Evolutionary conservation across 1,284 basidiomycete genomes (phyloP).

Genomic region (Leucoagaricus sp.): DNA sequence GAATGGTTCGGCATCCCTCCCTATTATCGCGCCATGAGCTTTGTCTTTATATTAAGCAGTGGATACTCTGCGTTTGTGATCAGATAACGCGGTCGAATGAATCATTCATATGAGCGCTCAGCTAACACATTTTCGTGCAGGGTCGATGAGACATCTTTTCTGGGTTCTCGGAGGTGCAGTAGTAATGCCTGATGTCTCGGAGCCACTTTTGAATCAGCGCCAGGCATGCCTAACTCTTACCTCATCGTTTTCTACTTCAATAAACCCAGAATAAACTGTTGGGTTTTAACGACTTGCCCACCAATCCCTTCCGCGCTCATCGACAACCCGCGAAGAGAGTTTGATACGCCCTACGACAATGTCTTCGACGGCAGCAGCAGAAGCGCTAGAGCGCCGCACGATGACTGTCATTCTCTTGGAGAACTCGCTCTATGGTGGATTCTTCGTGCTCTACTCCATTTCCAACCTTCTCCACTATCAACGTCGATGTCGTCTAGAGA

Average conservation of each 20-base stretch:
- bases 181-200: too few species aligned
- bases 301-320: too few species aligned
- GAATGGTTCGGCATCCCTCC: too few species aligned
- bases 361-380: neutral
- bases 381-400: neutral
- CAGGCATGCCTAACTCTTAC: too few species aligned
- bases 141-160: neutral
- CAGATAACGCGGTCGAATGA: too few species aligned
- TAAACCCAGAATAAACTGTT: too few species aligned
- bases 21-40: too few species aligned
- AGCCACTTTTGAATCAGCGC: neutral
- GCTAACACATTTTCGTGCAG: neutral
- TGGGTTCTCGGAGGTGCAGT: neutral
- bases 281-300: too few species aligned
- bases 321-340: too few species aligned
- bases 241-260: too few species aligned
- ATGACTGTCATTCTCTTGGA: neutral
- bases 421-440: constrained; percentile 4
- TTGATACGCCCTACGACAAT: neutral
- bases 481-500: neutral
- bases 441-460: constrained; percentile 3
- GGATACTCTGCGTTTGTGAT: too few species aligned
- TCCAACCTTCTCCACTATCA: neutral
- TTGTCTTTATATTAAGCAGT: too few species aligned
- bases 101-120: neutral